Percentiles rank a stretch among this genome's conserved stretches.
phyloP scores from a whole-genome alignment of 2,329 filamentous ascomycete species.

The Sporothrix humicola region DNA sequence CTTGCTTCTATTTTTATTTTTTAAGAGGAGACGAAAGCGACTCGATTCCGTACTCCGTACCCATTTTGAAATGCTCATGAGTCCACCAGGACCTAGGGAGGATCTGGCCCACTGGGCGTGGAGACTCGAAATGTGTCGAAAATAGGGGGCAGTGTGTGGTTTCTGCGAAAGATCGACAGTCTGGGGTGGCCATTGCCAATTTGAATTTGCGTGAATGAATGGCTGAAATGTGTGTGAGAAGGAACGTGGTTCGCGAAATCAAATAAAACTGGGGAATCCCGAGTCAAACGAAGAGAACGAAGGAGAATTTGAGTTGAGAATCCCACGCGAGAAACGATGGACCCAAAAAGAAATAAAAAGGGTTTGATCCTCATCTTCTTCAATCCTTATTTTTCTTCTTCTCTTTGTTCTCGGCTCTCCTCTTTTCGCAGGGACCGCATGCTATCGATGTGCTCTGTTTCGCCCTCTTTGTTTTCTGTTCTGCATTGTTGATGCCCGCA shows the following conservation, averaged over 20 bases:
- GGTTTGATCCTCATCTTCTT: not conserved
- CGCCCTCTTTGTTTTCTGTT: not conserved
- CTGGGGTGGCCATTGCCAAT: not conserved
- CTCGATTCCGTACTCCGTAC: not conserved
- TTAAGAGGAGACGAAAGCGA: not conserved
- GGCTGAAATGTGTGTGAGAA: not conserved
- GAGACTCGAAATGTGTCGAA: constrained; percentile 1
- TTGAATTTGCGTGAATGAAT: not conserved
- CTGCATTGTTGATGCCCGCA: constrained; percentile 1
- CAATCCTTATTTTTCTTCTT: not conserved
- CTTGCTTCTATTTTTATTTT: constrained; percentile 16
- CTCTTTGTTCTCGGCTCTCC: not conserved
- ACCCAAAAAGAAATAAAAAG: not conserved
- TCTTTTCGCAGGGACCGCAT: not conserved
- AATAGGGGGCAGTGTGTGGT: not conserved
- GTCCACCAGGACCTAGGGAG: not conserved
- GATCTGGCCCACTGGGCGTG: constrained; percentile 2
- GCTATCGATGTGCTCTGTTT: not conserved
- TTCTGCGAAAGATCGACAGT: constrained; percentile 14
- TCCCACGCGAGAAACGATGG: not conserved
- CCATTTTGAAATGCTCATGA: not conserved
- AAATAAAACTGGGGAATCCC: not conserved
- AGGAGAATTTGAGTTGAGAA: not conserved
- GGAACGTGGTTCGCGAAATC: not conserved
- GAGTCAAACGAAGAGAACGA: not conserved